Evolutionary conservation across 2,329 filamentous ascomycete species (phyloP), one percentile per base, ranked within the genome.

Genomic region (Diaporthe ampelina): DNA sequence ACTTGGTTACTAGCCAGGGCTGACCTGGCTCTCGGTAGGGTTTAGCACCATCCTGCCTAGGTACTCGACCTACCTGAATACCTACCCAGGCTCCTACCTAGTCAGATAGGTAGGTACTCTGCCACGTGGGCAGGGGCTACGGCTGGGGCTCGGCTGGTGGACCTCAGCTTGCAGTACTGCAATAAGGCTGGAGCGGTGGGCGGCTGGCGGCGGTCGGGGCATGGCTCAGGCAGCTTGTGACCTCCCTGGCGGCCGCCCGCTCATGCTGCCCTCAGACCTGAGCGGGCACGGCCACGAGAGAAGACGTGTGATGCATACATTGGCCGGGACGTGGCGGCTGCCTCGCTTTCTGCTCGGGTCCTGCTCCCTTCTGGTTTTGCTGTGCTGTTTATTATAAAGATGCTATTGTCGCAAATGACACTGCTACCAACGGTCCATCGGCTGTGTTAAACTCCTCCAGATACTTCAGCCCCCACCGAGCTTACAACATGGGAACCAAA

Each of bases 161-260:
- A 26, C 29, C 63, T 52, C 63, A 35, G 63, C 37, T 13, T 67
- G 9, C 63, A 50, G 45, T 13, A 67, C 10, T 37, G 35, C 11
- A 11, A 13, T 15, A 40, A 24, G 63, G 63, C 29, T 54, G 45
- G 10, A 52, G 45, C 63, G 11, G 37, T 40, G 45, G 45, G 32
- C 63, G 17, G 63, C 63, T 40, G 29, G 45, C 45, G 45, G 26
- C 19, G 26, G 43, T 32, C 43, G 26, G 43, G 26, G 19, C 26
- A 21, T 35, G 43, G 61, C 61, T 65, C 61, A 65, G 61, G 61
- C 61, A 37, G 61, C 61, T 52, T 67, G 61, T 67, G 61, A 50
- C 45, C 29, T 21, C 15, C 45, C 61, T 6, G 43, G 61, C 61
- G 61, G 61, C 61, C 61, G 61, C 61, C 43, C 19, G 61, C 61